Conservation (phyloP, 1,284 basidiomycete species). For the Trichosporon faecale region DNA sequence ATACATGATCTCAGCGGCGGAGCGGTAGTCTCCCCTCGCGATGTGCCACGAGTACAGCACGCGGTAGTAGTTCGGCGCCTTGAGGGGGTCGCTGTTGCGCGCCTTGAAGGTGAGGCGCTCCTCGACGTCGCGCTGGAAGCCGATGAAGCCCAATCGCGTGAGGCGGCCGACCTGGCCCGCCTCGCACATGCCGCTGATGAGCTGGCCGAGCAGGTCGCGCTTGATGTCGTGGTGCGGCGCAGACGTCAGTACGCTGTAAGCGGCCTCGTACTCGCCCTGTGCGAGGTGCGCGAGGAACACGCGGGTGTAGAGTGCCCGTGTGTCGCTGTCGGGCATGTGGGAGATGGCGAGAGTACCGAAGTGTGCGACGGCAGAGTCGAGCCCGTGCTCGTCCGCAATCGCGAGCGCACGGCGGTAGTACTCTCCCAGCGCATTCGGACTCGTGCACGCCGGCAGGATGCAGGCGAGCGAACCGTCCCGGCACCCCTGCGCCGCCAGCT, state of each 20-base stretch:
- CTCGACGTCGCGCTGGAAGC: constrained; percentile 83
- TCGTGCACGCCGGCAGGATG: constrained; percentile 62
- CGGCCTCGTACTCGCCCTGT: constrained; percentile 73
- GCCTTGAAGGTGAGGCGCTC: constrained; percentile 88
- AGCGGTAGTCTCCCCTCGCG: constrained; percentile 78
- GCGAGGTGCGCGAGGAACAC: constrained; percentile 74
- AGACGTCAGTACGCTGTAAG: constrained; percentile 71
- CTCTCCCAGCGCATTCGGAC: constrained; percentile 62
- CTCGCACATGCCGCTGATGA: constrained; percentile 92
- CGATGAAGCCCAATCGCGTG: constrained; percentile 80
- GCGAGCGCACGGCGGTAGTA: constrained; percentile 75
- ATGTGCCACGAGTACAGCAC: constrained; percentile 95
- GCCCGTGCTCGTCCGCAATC: constrained; percentile 63
- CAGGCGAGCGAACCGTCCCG: constrained; percentile 58
- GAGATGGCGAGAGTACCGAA: constrained; percentile 76
- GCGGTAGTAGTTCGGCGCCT: constrained; percentile 80
- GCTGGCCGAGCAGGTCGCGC: constrained; percentile 70
- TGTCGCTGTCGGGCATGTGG: constrained; percentile 47
- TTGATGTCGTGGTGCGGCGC: constrained; percentile 70
- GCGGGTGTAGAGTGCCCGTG: constrained; percentile 67
- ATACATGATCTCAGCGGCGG: constrained; percentile 88
- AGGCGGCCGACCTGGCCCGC: constrained; percentile 74
- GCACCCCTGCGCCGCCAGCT: constrained; percentile 66
- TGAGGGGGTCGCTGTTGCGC: constrained; percentile 84
- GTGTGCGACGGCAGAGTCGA: constrained; percentile 63